These are phyloP conservation scores for Mitosporidium daphniae DNA, from an alignment of 371 early-diverging fungal genomes.

Conservation along the genomic window DNA sequence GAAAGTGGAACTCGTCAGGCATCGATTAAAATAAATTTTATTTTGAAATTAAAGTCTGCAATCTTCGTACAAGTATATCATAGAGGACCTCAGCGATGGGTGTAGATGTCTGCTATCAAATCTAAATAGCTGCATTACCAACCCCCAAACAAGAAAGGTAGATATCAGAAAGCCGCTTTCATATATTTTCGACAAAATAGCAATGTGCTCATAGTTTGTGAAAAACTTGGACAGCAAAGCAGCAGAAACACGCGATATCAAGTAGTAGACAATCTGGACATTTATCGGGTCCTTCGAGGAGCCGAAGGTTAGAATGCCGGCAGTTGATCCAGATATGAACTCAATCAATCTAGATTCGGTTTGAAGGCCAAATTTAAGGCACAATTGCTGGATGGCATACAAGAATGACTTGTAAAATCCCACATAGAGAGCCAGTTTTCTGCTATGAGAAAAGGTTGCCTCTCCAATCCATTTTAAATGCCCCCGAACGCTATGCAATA, in stretches of 20 bases:
- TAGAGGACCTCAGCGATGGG: slow-evolving; percentile 47
- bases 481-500: slow-evolving; percentile 13
- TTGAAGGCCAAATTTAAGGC: slow-evolving; percentile 25
- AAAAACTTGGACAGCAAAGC: slow-evolving; percentile 25
- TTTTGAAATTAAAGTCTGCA: too few relatives aligned
- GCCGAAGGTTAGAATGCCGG: slow-evolving; percentile 84
- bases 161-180: slow-evolving; percentile 36
- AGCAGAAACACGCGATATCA: slow-evolving; percentile 50
- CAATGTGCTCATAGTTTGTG: not conserved
- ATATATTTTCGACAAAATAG: not conserved
- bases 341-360: slow-evolving; percentile 17
- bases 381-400: too few relatives aligned
- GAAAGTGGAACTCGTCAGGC: too few relatives aligned
- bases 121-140: slow-evolving; percentile 68
- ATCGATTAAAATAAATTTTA: too few relatives aligned
- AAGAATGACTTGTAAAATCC: slow-evolving; percentile 59
- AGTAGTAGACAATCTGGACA: slow-evolving; percentile 54
- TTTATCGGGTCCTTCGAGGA: slow-evolving; percentile 5
- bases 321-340: slow-evolving; percentile 58
- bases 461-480: slow-evolving; percentile 29
- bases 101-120: slow-evolving; percentile 53
- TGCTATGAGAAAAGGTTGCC: slow-evolving; percentile 52
- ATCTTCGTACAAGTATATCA: slow-evolving; percentile 60
- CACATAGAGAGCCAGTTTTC: slow-evolving; percentile 53
- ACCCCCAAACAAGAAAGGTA: slow-evolving; percentile 69